Evolutionary conservation across 768 basidiomycete species (phyloP).

Genomic region (Boletus vinaceobasis): DNA sequence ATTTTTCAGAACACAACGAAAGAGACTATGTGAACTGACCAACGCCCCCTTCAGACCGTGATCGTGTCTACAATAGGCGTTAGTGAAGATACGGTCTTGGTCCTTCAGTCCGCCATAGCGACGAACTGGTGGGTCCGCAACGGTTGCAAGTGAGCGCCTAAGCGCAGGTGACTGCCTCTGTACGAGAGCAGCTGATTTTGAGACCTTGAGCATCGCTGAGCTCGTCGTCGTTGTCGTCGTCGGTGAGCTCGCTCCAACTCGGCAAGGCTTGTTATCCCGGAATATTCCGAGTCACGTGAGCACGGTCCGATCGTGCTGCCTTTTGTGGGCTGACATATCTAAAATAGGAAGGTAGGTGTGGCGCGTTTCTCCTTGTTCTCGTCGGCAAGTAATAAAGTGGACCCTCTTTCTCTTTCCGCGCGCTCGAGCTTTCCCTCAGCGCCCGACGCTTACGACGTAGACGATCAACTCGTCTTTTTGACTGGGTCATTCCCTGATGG

Average conservation of each 20-base stretch:
- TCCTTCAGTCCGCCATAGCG: constrained; percentile 93
- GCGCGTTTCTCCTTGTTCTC: constrained; percentile 14
- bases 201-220: constrained; percentile 25
- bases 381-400: constrained; percentile 5
- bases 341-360: constrained; percentile 8
- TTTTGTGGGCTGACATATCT: constrained; percentile 2
- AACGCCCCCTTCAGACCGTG: constrained; percentile 90
- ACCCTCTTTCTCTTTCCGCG: background rate
- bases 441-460: constrained; percentile 6
- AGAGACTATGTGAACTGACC: constrained; percentile 38
- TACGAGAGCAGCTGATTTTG: constrained; percentile 25
- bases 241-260: constrained; percentile 1
- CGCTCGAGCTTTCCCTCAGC: background rate
- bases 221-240: constrained; percentile 17
- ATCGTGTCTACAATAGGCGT: constrained; percentile 84
- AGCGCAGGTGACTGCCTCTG: constrained; percentile 17
- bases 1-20: background rate
- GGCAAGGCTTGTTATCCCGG: constrained; percentile 13
- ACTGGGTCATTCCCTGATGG: constrained; percentile 9
- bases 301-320: background rate
- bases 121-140: constrained; percentile 81
- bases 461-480: background rate
- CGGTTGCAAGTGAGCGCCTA: constrained; percentile 56
- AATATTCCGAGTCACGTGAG: constrained; percentile 20
- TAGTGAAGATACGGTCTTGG: constrained; percentile 92